Percentiles rank a stretch among this genome's conserved stretches.
Evolutionary conservation across 495 filamentous ascomycete species (phyloP).

Genomic region (Penicillium riverlandense): DNA sequence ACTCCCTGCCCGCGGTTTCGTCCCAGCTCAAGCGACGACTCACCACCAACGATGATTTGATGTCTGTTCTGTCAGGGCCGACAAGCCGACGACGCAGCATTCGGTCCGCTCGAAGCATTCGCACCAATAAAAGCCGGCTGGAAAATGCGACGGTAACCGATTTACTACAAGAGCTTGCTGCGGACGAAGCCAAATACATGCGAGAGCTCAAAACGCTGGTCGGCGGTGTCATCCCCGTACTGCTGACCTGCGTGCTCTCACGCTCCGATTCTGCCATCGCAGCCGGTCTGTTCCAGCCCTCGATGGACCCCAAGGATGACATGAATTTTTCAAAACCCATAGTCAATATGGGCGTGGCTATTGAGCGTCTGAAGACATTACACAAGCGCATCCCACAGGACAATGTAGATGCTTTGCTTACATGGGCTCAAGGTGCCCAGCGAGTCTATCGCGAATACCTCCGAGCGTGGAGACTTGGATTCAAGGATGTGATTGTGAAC

Average conservation of each 20-base stretch:
- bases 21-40: constrained; percentile 61
- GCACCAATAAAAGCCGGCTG: constrained; percentile 59
- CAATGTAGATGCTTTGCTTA: constrained; percentile 58
- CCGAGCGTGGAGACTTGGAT: constrained; percentile 84
- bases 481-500: constrained; percentile 92
- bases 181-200: constrained; percentile 85
- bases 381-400: constrained; percentile 74
- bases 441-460: constrained; percentile 84
- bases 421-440: constrained; percentile 72
- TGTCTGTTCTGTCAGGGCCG: constrained; percentile 81
- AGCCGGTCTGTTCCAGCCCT: constrained; percentile 59
- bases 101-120: constrained; percentile 63
- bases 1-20: constrained; percentile 32
- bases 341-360: constrained; percentile 84
- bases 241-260: constrained; percentile 77
- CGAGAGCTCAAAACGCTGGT: constrained; percentile 90
- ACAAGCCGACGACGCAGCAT: constrained; percentile 59
- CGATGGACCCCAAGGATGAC: constrained; percentile 45
- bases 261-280: constrained; percentile 58
- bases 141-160: constrained; percentile 61
- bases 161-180: constrained; percentile 70
- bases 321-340: constrained; percentile 76
- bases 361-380: constrained; percentile 73
- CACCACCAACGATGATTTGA: constrained; percentile 87
- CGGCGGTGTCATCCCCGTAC: constrained; percentile 91